Conservation (phyloP, 176 grass and related monocot genomes). For the Oropetium thomaeum region DNA sequence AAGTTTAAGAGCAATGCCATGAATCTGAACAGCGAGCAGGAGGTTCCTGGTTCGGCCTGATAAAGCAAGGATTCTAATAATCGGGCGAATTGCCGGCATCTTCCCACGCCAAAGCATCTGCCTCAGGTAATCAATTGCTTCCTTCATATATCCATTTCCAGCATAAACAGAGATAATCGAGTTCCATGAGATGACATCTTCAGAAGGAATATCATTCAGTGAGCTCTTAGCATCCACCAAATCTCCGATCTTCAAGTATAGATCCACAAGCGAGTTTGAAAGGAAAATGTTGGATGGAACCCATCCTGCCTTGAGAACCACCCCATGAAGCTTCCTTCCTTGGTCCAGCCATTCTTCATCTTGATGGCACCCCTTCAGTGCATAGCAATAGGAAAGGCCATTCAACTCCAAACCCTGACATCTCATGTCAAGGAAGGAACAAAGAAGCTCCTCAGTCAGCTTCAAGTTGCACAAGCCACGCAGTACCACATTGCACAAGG, state of each 20-base stretch:
- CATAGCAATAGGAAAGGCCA: conserved; percentile 27
- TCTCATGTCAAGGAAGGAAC: conserved; percentile 31
- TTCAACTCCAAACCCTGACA: conserved; percentile 18
- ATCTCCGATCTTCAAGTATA: conserved; percentile 24
- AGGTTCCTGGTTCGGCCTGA: conserved; percentile 15
- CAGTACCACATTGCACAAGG: conserved; percentile 34
- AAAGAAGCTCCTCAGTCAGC: conserved; percentile 7
- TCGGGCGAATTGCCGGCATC: conserved; percentile 27
- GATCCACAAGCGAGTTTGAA: conserved; percentile 38
- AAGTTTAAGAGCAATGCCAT: conserved; percentile 24
- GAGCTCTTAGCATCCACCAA: conserved; percentile 10
- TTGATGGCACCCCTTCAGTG: conserved; percentile 26
- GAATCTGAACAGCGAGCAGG: conserved; percentile 5
- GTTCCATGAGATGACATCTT: conserved; percentile 41
- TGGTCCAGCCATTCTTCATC: conserved; percentile 27
- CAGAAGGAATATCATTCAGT: conserved; percentile 5
- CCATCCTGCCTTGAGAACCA: conserved; percentile 40
- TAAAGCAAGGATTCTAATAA: conserved; percentile 12
- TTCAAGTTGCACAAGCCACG: conserved; percentile 33
- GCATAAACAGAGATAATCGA: conserved; percentile 31
- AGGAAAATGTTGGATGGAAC: conserved; percentile 34
- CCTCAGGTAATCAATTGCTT: conserved; percentile 25
- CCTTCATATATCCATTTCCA: conserved; percentile 1
- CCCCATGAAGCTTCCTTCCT: conserved; percentile 33
- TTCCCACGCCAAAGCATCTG: conserved; percentile 36